Conservation (phyloP, 768 basidiomycete species). For the Suillus spraguei region DNA sequence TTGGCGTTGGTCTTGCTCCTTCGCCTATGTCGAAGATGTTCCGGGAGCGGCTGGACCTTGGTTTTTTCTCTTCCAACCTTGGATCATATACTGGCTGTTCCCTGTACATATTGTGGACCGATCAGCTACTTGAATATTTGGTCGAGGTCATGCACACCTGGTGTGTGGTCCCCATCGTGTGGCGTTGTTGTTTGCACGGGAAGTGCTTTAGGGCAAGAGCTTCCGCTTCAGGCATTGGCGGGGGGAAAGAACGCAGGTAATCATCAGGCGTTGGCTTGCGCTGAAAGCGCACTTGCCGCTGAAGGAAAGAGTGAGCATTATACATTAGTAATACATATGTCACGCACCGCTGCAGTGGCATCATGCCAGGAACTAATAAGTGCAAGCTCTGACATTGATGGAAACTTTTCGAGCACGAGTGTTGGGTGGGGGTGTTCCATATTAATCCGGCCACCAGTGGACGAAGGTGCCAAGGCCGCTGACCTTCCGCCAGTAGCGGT, state of each 20-base stretch:
- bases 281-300: constrained; percentile 28
- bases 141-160: constrained; percentile 17
- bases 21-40: constrained; percentile 24
- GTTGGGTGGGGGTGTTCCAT: constrained; percentile 18
- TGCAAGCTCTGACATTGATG: constrained; percentile 23
- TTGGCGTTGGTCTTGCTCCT: constrained; percentile 27
- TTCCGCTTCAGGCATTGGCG: constrained; percentile 14
- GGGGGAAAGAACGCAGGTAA: constrained; percentile 11
- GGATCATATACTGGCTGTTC: constrained; percentile 8
- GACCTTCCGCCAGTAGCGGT: background rate
- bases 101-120: constrained; percentile 16
- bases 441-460: background rate
- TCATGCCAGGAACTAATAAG: constrained; percentile 29
- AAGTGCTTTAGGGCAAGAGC: background rate
- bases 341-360: constrained; percentile 24
- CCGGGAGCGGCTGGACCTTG: constrained; percentile 14
- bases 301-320: background rate
- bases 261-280: constrained; percentile 13
- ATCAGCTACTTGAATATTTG: background rate
- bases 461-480: background rate
- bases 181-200: constrained; percentile 10
- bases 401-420: constrained; percentile 20
- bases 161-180: constrained; percentile 21
- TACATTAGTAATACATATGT: constrained; percentile 5
- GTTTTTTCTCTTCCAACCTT: constrained; percentile 15